phyloP scores from a whole-genome alignment of 2,329 filamentous ascomycete species.

The Aspergillus arachidicola region DNA sequence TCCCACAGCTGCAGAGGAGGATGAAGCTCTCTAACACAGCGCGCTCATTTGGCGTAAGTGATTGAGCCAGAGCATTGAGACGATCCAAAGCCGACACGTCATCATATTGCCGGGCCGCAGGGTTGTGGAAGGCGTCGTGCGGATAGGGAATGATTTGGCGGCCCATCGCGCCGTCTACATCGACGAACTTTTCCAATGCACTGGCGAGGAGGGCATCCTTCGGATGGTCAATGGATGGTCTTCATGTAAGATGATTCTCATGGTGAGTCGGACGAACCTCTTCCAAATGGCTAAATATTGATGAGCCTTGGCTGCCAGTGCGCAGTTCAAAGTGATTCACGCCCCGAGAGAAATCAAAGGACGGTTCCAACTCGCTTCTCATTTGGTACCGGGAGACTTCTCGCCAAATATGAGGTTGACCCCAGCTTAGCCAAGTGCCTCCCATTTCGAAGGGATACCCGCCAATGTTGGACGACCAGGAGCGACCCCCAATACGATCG shows the following conservation, averaged over 20 bases:
- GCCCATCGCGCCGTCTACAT: slow-evolving; percentile 48
- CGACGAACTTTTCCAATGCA: slow-evolving; percentile 48
- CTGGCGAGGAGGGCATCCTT: slow-evolving; percentile 38
- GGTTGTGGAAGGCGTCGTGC: slow-evolving; percentile 38
- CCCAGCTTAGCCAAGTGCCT: slow-evolving; percentile 54
- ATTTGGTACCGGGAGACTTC: slow-evolving; percentile 53
- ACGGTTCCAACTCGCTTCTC: slow-evolving; percentile 42
- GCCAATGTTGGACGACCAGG: slow-evolving; percentile 49
- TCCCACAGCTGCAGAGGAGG: slow-evolving; percentile 47
- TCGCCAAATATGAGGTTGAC: slow-evolving; percentile 47
- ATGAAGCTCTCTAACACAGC: slow-evolving; percentile 46
- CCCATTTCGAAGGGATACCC: slow-evolving; percentile 54
- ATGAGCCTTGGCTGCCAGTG: slow-evolving; percentile 27
- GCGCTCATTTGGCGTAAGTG: slow-evolving; percentile 42
- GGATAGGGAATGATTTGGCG: slow-evolving; percentile 46
- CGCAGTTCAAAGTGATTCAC: slow-evolving; percentile 48
- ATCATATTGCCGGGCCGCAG: slow-evolving; percentile 41
- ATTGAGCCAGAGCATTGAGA: slow-evolving; percentile 34
- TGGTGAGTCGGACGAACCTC: slow-evolving; percentile 21
- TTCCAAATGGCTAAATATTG: slow-evolving; percentile 47
- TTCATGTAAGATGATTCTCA: background rate
- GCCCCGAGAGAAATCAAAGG: slow-evolving; percentile 45
- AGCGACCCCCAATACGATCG: slow-evolving; percentile 53
- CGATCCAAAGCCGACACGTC: slow-evolving; percentile 47
- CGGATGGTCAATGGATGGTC: slow-evolving; percentile 13